These are phyloP conservation scores for Lentinus brumalis DNA, from an alignment of 768 basidiomycete genomes.

Conservation along the genomic window DNA sequence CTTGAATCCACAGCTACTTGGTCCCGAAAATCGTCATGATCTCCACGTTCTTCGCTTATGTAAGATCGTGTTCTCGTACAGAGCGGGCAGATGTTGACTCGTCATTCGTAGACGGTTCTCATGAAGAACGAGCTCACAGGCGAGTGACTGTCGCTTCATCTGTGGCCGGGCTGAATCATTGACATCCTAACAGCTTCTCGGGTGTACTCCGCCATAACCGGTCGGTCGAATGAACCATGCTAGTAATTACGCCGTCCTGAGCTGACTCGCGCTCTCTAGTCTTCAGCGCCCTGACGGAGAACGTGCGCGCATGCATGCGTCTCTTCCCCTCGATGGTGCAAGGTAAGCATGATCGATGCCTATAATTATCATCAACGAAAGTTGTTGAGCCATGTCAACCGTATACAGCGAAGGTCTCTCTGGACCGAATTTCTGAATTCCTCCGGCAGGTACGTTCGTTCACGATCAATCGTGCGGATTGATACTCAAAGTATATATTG, in stretches of 20 bases:
- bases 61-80: constrained; percentile 31
- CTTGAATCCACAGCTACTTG: constrained; percentile 44
- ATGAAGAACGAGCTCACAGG: constrained; percentile 40
- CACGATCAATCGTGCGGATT: not conserved
- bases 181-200: constrained; percentile 27
- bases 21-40: constrained; percentile 69
- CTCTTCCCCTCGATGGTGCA: constrained; percentile 48
- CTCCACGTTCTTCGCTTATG: constrained; percentile 60
- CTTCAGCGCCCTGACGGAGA: not conserved
- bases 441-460: constrained; percentile 33
- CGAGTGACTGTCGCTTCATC: not conserved
- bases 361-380: constrained; percentile 30
- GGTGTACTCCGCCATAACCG: constrained; percentile 41
- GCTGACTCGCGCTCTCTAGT: not conserved
- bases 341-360: constrained; percentile 52
- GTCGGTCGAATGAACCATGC: constrained; percentile 12
- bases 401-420: constrained; percentile 55
- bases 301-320: not conserved
- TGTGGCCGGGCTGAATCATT: too few species aligned
- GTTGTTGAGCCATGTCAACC: constrained; percentile 31
- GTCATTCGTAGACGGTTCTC: constrained; percentile 33
- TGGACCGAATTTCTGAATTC: constrained; percentile 57
- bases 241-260: not conserved
- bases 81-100: not conserved
- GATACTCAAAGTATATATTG: not conserved